phyloP scores from a whole-genome alignment of 2,329 filamentous ascomycete species.

The Monosporascus sp. region DNA sequence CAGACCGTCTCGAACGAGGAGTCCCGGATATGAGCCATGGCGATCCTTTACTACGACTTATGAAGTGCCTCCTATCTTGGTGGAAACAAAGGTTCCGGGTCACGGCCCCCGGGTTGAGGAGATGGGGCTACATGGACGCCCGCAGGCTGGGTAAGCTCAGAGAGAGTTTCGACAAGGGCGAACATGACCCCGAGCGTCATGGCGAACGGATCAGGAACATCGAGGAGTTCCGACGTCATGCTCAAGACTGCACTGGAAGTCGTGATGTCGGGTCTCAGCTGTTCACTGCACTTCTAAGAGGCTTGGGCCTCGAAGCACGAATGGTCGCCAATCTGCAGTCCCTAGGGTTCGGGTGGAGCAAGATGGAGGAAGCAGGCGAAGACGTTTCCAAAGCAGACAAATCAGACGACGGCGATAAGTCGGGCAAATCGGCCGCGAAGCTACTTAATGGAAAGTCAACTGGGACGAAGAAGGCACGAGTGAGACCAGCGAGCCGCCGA shows the following conservation, averaged over 20 bases:
- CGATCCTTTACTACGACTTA: conserved; percentile 71
- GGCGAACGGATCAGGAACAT: conserved; percentile 70
- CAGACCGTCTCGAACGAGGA: conserved; percentile 63
- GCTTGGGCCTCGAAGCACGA: conserved; percentile 73
- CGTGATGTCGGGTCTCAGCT: conserved; percentile 84
- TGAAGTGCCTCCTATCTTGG: conserved; percentile 73
- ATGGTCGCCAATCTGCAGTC: conserved; percentile 83
- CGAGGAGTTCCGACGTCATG: conserved; percentile 62
- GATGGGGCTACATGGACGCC: conserved; percentile 81
- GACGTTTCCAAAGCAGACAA: conserved; percentile 26
- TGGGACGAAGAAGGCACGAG: conserved; percentile 4
- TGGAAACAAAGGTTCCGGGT: conserved; percentile 83
- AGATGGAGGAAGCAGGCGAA: conserved; percentile 68
- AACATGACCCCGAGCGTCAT: conserved; percentile 57
- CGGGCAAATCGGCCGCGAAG: conserved; percentile 25
- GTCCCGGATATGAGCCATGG: conserved; percentile 73
- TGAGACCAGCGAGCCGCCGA: conserved; percentile 17
- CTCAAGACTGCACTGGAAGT: conserved; percentile 69
- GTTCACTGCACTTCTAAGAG: conserved; percentile 79
- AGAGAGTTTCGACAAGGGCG: conserved; percentile 60
- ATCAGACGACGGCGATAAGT: conserved; percentile 9
- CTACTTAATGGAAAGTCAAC: conserved; percentile 26
- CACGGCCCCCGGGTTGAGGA: conserved; percentile 75
- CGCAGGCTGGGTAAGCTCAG: conserved; percentile 68
- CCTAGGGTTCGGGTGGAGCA: conserved; percentile 85